Conservation (phyloP, 2,329 filamentous ascomycete genomes). For the Drechmeria coniospora region DNA sequence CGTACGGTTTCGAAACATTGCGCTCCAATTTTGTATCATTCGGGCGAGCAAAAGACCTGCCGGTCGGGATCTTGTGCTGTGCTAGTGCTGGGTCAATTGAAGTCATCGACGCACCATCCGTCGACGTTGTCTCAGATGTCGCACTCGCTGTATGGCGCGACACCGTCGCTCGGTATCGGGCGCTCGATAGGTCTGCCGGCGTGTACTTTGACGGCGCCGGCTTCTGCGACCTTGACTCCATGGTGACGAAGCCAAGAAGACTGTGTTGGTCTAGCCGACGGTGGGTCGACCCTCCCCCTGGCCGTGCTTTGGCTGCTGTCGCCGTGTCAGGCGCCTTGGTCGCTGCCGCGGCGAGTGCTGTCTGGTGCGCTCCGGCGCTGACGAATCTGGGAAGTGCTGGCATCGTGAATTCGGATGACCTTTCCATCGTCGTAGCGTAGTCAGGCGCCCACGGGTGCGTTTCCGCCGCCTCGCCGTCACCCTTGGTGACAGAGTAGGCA, state of each 20-base stretch:
- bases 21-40: constrained; percentile 11
- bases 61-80: constrained; percentile 26
- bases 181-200: constrained; percentile 7
- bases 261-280: constrained; percentile 24
- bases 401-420: constrained; percentile 41
- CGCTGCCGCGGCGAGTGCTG: constrained; percentile 15
- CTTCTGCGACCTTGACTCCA: constrained; percentile 6
- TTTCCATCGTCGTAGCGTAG: constrained; percentile 48
- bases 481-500: constrained; percentile 4
- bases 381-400: constrained; percentile 43
- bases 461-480: constrained; percentile 4
- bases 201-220: constrained; percentile 4
- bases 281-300: constrained; percentile 13
- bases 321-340: constrained; percentile 8
- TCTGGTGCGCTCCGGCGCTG: constrained; percentile 41
- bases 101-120: constrained; percentile 6
- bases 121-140: constrained; percentile 1
- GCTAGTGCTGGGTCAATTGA: constrained; percentile 15
- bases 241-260: constrained; percentile 24
- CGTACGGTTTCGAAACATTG: constrained; percentile 28
- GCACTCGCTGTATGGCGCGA: constrained; percentile 8
- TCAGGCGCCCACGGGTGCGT: constrained; percentile 22
- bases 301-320: constrained; percentile 6
- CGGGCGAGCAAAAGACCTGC: constrained; percentile 20
- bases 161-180: constrained; percentile 12